Evolutionary conservation across 1,139 yeast species (phyloP).

Genomic region (Suhomyces bribrorum): DNA sequence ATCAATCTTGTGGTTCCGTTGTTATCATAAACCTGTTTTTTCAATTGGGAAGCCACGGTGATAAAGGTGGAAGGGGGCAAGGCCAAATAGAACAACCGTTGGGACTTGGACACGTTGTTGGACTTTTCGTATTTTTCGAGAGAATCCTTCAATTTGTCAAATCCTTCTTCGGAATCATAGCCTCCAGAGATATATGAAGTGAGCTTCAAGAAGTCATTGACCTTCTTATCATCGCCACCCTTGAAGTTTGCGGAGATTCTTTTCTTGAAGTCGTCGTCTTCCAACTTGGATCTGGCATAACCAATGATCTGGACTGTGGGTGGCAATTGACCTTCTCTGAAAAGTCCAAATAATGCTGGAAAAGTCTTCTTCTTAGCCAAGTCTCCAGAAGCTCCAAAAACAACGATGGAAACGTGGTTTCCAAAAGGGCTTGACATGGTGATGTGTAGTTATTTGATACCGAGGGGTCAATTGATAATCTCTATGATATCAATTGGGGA

Average conservation of each 20-base stretch:
- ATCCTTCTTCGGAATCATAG: constrained; percentile 81
- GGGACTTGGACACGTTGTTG: constrained; percentile 49
- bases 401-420: constrained; percentile 71
- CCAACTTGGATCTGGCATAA: constrained; percentile 82
- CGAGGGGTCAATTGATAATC: constrained; percentile 1
- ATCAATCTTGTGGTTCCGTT: constrained; percentile 78
- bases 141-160: constrained; percentile 51
- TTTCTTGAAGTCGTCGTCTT: constrained; percentile 62
- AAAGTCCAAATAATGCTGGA: constrained; percentile 74
- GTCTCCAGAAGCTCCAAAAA: constrained; percentile 97
- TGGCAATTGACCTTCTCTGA: constrained; percentile 79
- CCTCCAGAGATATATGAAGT: constrained; percentile 73
- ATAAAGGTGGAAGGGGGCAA: constrained; percentile 93
- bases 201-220: constrained; percentile 64
- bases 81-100: constrained; percentile 87
- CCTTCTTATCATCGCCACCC: constrained; percentile 50
- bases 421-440: constrained; percentile 40
- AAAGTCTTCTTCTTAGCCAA: constrained; percentile 94
- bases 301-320: constrained; percentile 75
- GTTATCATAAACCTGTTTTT: constrained; percentile 60
- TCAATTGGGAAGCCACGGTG: constrained; percentile 72
- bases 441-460: not conserved
- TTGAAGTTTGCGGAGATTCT: constrained; percentile 66
- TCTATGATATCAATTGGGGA: not conserved
- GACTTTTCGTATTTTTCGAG: constrained; percentile 62